A percentile compares a stretch with the other conserved stretches of the same genome.
These are phyloP conservation scores for Harringtonia lauricola DNA, from an alignment of 2,329 filamentous ascomycete genomes.

Conservation along the genomic window DNA sequence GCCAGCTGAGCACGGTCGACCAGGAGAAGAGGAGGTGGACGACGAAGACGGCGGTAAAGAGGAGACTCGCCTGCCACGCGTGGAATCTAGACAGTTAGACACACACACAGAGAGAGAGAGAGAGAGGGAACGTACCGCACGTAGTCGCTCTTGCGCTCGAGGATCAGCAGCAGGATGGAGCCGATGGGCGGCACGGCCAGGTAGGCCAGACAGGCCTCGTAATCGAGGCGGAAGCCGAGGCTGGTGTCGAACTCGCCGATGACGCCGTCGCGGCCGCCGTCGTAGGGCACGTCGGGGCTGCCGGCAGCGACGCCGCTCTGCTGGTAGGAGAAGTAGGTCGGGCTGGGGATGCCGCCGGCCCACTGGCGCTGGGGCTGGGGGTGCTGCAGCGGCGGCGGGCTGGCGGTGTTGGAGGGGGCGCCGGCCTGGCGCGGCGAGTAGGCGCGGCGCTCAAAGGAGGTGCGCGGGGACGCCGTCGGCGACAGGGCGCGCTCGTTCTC, in stretches of 20 bases:
- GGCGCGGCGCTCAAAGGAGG: conserved; percentile 47
- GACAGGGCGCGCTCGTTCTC: conserved; percentile 75
- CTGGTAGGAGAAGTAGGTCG: conserved; percentile 18
- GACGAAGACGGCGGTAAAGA: conserved; percentile 66
- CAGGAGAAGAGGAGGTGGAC: conserved; percentile 80
- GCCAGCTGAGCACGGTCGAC: conserved; percentile 74
- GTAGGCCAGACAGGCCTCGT: conserved; percentile 87
- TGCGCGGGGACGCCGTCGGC: conserved; percentile 46
- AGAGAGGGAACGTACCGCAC: conserved; percentile 53
- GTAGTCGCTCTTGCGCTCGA: conserved; percentile 94
- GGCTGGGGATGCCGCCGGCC: conserved; percentile 30
- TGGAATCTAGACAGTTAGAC: conserved; percentile 57
- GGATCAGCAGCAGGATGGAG: conserved; percentile 68
- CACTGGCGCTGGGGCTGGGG: conserved; percentile 49
- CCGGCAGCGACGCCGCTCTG: conserved; percentile 11
- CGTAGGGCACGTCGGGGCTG: conserved; percentile 13
- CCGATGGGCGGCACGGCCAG: conserved; percentile 75
- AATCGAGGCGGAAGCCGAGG: conserved; percentile 73
- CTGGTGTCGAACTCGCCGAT: conserved; percentile 81
- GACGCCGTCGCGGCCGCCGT: conserved; percentile 41
- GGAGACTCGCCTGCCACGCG: conserved; percentile 83
- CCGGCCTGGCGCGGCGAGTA: conserved; percentile 32
- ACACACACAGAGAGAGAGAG: neutral
- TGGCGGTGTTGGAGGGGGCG: conserved; percentile 24
- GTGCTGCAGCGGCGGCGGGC: conserved; percentile 34